Percentiles rank a stretch among this genome's conserved stretches.
Conservation (phyloP, 179 eudicot genomes). For the Silene noctiflora region DNA sequence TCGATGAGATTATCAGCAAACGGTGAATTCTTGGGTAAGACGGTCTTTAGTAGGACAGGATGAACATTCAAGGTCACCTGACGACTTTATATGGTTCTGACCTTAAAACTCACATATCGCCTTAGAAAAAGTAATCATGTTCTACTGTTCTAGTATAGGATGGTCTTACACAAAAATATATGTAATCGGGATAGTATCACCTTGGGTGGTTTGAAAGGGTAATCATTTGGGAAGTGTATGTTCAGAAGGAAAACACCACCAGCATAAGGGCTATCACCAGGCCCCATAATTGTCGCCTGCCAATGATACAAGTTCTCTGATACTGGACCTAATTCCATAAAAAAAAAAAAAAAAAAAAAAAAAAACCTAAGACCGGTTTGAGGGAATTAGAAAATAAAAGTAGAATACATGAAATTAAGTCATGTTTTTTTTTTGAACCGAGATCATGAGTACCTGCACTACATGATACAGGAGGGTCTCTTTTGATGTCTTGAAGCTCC, state of each 20-base stretch:
- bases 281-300: constrained; percentile 65
- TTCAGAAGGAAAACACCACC: constrained; percentile 55
- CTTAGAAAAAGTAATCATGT: not conserved
- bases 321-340: constrained; percentile 13
- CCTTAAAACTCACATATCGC: not conserved
- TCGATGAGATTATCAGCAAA: not conserved
- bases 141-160: not conserved
- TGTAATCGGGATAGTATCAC: constrained; percentile 11
- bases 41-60: not conserved
- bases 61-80: not conserved
- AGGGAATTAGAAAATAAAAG: no score
- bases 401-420: no score
- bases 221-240: constrained; percentile 55
- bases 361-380: no score
- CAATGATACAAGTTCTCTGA: constrained; percentile 56
- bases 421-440: not conserved
- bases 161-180: not conserved
- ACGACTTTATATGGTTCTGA: not conserved
- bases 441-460: constrained; percentile 43
- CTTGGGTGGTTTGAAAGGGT: constrained; percentile 71
- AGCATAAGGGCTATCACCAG: constrained; percentile 53
- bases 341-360: no score
- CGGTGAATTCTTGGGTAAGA: not conserved
- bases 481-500: constrained; percentile 53
- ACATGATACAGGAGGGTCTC: constrained; percentile 66